Evolutionary conservation across 2,329 filamentous ascomycete genomes (phyloP), one percentile per base, ranked within the genome.

Genomic region (Fusarium dlaminii): DNA sequence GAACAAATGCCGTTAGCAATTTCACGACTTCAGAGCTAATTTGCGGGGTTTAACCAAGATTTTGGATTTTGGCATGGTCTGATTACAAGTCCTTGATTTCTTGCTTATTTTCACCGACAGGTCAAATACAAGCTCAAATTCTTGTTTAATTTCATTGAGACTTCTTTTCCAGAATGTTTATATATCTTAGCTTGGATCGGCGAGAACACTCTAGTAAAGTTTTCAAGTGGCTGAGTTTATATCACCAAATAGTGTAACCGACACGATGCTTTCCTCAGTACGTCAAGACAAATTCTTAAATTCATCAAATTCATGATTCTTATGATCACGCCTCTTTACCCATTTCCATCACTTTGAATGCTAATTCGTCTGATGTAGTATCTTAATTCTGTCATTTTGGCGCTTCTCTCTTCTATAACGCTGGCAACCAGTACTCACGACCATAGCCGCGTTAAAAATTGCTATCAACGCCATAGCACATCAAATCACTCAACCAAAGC

Each of bases 301-400:
- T 8, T 27, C 30, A 52, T 52, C n/a, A 27, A 15, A 0, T 2
- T 27, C 9, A 10, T 4, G 3, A 13, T 51, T 18, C 6, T 18
- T 13, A 3, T 3, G 6, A 49, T 10, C 18, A 18, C 8, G 3
- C 22, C 9, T 14, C 11, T 17, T 18, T 18, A 27, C 20, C 24
- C 0, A 3, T 8, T 3, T 18, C 0, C 5, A n/a, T 2, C 3
- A 32, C 6, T 3, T 3, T 1, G 8, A 1, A 34, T 20, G 2
- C 48, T 63, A 9, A 63, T n/a, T 7, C 0, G 1, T 15, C 4
- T 9, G 3, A 9, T 32, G 8, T 8, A 65, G 62, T 2, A 22
- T 17, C 9, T 18, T 6, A 62, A 8, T 8, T 22, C 3, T 12
- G 11, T 5, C 5, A 22, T 37, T 5, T 37, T 39, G 3, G 6